Base-by-base conservation (phyloP, 2,329 filamentous ascomycete genomes). In the Fusarium tricinctum region DNA sequence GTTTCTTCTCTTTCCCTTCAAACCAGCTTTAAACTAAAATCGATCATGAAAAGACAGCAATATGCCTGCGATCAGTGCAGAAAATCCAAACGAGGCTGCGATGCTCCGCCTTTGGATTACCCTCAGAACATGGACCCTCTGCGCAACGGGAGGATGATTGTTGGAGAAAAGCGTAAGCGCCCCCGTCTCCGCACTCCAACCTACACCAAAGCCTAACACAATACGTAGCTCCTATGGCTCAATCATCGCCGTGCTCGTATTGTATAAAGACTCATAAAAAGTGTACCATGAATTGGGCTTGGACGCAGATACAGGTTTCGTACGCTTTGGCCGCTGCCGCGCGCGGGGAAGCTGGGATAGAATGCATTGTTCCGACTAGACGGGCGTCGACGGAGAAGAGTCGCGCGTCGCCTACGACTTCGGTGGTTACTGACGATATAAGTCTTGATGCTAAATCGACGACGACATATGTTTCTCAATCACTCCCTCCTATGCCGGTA, bases 241-340 rank as follows among this genome's bases (percentile, higher is more conserved):
- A 63, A 17, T 46, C 30, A 3, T 50, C 51, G 1, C 66, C 75
- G 45, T 78, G 76, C 47, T 74, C 75, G 0, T 78, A 78, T 15
- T 78, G 76, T 30, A 53, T 61, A 7, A 75, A 70, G 54, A 78
- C 76, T 17, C 69, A 72, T 8, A 78, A 78, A 44, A 63, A 60
- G 12, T 78, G 76, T 15, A 73, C 75, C 2, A 56, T 75, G 39
- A 69, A 76, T 8, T 63, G 70, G 23, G 56, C 71, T 10, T 77
- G 75, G 76, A 70, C 58, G 2, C 40, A 49, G 33, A 22, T 64
- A 28, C 26, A 63, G 28, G 47, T 63, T 9, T 63, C 58, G 3
- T 50, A 58, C 15, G 60, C 60, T 2, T 19, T 63, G 2, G 58
- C 50, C 8, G 60, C 58, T 6, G 60, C 60, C 6, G 33, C 60